Evolutionary conservation across 2,329 filamentous ascomycete species (phyloP).

Genomic region (Scedosporium aurantiacum): DNA sequence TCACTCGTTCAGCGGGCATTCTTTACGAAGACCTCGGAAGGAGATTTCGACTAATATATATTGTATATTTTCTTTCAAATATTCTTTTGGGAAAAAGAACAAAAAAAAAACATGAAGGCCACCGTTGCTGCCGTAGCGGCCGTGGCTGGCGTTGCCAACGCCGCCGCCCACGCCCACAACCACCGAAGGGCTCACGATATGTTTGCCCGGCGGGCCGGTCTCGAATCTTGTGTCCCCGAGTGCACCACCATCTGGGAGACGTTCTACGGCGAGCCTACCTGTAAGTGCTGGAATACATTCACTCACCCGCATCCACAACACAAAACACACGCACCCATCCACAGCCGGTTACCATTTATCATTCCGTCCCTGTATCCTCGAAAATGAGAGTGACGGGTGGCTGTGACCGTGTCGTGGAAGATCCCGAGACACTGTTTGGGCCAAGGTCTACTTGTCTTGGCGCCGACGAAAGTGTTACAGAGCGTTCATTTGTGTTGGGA

Average conservation of each 20-base stretch:
- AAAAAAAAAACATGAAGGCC: constrained; percentile 59
- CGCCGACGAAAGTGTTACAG: too few species aligned
- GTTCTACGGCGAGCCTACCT: constrained; percentile 53
- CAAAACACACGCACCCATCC: too few species aligned
- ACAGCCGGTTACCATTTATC: background rate
- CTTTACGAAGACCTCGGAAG: constrained; percentile 32
- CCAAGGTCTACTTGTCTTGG: too few species aligned
- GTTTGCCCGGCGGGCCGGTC: constrained; percentile 36
- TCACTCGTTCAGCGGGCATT: constrained; percentile 85
- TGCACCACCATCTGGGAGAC: constrained; percentile 69
- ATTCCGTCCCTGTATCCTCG: too few species aligned
- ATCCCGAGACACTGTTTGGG: too few species aligned
- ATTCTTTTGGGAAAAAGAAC: constrained; percentile 11
- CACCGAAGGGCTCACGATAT: constrained; percentile 55
- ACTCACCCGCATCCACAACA: too few species aligned
- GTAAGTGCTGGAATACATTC: constrained; percentile 31
- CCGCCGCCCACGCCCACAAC: constrained; percentile 28
- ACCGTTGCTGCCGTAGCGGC: constrained; percentile 54
- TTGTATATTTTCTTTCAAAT: constrained; percentile 2
- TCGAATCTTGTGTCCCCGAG: constrained; percentile 36
- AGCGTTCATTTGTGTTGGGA: too few species aligned
- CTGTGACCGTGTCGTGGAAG: too few species aligned
- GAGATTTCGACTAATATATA: constrained; percentile 14
- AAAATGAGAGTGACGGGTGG: too few species aligned
- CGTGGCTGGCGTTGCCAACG: constrained; percentile 44